These are phyloP conservation scores for Aristolochia contorta DNA, from an alignment of 164 flowering plant species.

Conservation along the genomic window DNA sequence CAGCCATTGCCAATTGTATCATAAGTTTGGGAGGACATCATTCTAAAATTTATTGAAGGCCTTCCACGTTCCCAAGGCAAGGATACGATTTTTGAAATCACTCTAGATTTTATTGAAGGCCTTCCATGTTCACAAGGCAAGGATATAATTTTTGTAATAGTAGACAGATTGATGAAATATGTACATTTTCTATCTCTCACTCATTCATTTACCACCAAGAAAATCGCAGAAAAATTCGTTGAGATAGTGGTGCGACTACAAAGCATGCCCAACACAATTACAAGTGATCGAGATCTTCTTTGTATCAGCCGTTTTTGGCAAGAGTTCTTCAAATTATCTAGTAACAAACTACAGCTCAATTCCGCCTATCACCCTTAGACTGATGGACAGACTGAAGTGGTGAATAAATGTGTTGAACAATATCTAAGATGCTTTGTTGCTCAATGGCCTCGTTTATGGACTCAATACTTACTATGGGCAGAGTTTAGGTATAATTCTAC, in stretches of 20 bases:
- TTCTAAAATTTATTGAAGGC: background rate
- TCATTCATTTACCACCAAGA: background rate
- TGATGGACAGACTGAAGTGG: background rate
- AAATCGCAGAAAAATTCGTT: background rate
- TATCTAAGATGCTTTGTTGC: no score
- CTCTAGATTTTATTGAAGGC: background rate
- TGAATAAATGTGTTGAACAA: background rate
- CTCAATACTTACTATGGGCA: no score
- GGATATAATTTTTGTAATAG: background rate
- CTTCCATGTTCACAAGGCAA: background rate
- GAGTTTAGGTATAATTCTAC: no score
- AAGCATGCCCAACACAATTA: background rate
- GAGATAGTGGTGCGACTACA: background rate
- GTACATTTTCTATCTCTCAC: background rate
- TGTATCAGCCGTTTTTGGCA: background rate
- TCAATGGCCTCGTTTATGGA: no score
- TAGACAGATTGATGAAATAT: background rate
- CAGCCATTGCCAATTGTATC: background rate
- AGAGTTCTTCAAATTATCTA: background rate
- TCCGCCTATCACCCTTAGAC: background rate
- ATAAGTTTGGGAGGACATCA: slow-evolving; percentile 1
- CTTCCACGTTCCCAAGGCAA: background rate
- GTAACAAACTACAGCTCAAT: background rate
- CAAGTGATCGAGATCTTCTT: background rate
- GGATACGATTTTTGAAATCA: no score